Percentiles rank a stretch among this genome's conserved stretches.
phyloP scores from a whole-genome alignment of 2,329 filamentous ascomycete species.

The Daldinia eschscholtzii region DNA sequence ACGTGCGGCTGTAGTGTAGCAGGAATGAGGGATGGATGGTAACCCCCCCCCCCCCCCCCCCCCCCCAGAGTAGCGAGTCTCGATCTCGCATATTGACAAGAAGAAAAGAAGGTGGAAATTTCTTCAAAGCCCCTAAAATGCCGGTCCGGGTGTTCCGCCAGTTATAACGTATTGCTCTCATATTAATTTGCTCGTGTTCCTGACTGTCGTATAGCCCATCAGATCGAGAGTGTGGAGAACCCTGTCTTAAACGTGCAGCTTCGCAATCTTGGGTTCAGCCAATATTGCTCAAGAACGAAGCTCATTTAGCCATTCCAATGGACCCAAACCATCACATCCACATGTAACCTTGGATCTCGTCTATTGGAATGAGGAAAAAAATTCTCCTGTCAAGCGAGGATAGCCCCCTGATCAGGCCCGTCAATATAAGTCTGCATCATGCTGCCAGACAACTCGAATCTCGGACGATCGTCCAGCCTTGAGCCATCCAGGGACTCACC shows the following conservation, averaged over 20 bases:
- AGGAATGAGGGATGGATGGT: not conserved
- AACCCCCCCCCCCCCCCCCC: not conserved
- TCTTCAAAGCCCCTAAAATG: slow-evolving; percentile 18
- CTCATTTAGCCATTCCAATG: slow-evolving; percentile 41
- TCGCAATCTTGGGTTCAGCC: slow-evolving; percentile 39
- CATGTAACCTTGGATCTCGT: slow-evolving; percentile 31
- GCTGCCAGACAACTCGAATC: slow-evolving; percentile 25
- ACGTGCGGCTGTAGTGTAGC: slow-evolving; percentile 1
- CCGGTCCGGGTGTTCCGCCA: slow-evolving; percentile 37
- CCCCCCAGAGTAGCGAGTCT: slow-evolving; percentile 12
- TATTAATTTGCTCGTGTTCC: slow-evolving; percentile 35
- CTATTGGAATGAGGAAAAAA: slow-evolving; percentile 14
- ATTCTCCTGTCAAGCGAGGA: slow-evolving; percentile 23
- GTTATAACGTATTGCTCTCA: slow-evolving; percentile 15
- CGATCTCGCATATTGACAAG: slow-evolving; percentile 9
- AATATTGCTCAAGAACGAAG: slow-evolving; percentile 26
- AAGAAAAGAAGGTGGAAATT: not conserved
- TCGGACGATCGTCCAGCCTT: slow-evolving; percentile 33
- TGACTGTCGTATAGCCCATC: slow-evolving; percentile 20
- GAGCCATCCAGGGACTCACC: slow-evolving; percentile 33
- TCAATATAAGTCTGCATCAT: slow-evolving; percentile 37
- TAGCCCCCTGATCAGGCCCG: slow-evolving; percentile 3
- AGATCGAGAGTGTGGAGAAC: slow-evolving; percentile 48
- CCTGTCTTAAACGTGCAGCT: slow-evolving; percentile 40
- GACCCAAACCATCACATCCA: slow-evolving; percentile 20